phyloP scores from a whole-genome alignment of 169 alveolate genomes.

The Plasmodium coatneyi region DNA sequence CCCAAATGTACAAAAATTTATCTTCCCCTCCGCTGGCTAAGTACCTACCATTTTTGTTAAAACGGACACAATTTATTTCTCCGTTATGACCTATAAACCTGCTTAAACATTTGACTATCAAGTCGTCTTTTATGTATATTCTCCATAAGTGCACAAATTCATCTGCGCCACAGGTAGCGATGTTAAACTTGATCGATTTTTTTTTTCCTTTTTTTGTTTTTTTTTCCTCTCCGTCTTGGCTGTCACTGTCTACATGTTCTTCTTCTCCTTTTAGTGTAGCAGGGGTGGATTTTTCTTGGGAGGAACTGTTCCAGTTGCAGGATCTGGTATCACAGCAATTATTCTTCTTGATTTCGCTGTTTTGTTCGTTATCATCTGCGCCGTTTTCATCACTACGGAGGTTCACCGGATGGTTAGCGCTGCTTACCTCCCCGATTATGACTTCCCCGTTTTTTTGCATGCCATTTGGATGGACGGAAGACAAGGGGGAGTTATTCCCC shows the following conservation, averaged over 20 bases:
- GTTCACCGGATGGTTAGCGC: background rate
- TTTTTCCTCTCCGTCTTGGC: background rate
- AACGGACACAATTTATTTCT: slow-evolving; percentile 91
- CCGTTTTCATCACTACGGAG: background rate
- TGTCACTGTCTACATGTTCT: background rate
- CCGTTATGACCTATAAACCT: slow-evolving; percentile 91
- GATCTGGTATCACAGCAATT: background rate
- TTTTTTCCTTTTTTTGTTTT: background rate
- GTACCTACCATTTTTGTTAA: slow-evolving; percentile 87
- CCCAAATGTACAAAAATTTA: slow-evolving; percentile 86
- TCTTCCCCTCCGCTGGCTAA: slow-evolving; percentile 93
- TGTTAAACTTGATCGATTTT: slow-evolving; percentile 60
- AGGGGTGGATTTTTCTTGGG: background rate
- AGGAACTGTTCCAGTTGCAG: background rate
- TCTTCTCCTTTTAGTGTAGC: background rate
- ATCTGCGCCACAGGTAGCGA: slow-evolving; percentile 94
- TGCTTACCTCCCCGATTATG: background rate
- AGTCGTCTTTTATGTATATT: slow-evolving; percentile 83
- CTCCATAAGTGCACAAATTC: slow-evolving; percentile 92
- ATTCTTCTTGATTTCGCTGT: background rate
- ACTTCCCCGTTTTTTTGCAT: slow-evolving; percentile 4
- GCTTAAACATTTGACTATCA: slow-evolving; percentile 85
- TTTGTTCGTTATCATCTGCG: background rate
- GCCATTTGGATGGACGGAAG: slow-evolving; percentile 9
- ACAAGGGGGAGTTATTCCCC: background rate